These are phyloP conservation scores for Pelargonium myrrhifolium DNA, from an alignment of 441 rosid genomes.

Conservation along the genomic window DNA sequence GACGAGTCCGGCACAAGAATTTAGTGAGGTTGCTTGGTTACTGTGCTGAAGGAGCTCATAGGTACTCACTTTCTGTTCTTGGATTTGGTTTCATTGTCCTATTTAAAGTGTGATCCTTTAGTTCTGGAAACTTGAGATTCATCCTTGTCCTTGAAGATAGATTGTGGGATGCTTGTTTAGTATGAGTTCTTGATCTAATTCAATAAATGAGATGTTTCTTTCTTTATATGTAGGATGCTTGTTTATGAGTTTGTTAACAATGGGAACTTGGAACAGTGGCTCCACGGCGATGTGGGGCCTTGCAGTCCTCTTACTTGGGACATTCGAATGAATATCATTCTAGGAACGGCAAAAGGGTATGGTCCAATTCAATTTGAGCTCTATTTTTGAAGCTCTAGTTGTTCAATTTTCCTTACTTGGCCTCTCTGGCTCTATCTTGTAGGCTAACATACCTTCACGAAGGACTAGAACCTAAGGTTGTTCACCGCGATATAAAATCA, in stretches of 20 bases:
- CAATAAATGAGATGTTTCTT: not conserved
- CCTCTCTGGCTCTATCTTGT: constrained; percentile 24
- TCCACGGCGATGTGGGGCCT: constrained; percentile 85
- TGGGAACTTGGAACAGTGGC: constrained; percentile 97
- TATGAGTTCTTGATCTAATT: not conserved
- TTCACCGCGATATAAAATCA: constrained; percentile 91
- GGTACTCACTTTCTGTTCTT: constrained; percentile 32
- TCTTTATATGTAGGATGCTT: constrained; percentile 45
- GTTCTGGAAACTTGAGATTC: not conserved
- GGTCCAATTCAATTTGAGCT: constrained; percentile 12
- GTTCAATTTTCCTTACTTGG: constrained; percentile 14
- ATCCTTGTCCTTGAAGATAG: not conserved
- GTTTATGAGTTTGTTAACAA: constrained; percentile 92
- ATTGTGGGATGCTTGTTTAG: too few species aligned
- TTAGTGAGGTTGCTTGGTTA: constrained; percentile 93
- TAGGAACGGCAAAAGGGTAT: constrained; percentile 96
- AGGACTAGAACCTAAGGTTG: constrained; percentile 97
- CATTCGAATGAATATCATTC: constrained; percentile 75
- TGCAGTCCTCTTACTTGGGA: constrained; percentile 94
- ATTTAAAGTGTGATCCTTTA: not conserved
- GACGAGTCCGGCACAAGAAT: constrained; percentile 95
- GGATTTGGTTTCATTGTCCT: not conserved
- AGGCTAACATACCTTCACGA: constrained; percentile 93
- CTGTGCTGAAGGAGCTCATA: constrained; percentile 91
- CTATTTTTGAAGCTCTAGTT: too few species aligned